phyloP scores from a whole-genome alignment of 768 basidiomycete genomes.

The Calocybe indica region DNA sequence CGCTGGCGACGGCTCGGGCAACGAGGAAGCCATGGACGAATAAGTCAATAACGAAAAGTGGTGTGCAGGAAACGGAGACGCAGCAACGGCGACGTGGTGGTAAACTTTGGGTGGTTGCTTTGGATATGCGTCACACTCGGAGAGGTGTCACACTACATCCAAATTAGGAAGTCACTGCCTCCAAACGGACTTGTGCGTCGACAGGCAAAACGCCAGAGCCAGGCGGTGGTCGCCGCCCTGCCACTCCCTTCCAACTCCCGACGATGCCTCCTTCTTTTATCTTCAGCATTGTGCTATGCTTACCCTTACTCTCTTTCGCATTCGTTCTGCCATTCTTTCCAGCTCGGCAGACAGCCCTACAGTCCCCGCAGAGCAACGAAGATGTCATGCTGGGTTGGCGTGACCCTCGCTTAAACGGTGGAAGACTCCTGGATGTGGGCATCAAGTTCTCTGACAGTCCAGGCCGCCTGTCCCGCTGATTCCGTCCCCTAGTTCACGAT shows the following conservation, averaged over 20 bases:
- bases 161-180: too few relatives aligned
- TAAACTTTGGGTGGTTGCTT: background rate
- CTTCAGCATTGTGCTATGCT: background rate
- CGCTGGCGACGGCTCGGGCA: constrained; percentile 27
- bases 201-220: too few relatives aligned
- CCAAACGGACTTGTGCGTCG: too few relatives aligned
- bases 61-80: background rate
- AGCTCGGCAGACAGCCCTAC: constrained; percentile 3
- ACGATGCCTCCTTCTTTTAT: background rate
- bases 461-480: background rate
- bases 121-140: too few relatives aligned
- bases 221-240: background rate
- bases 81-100: background rate
- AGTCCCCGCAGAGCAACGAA: background rate
- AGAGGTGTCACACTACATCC: too few relatives aligned
- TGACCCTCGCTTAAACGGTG: constrained; percentile 72
- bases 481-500: constrained; percentile 50
- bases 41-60: background rate
- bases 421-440: constrained; percentile 70
- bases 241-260: background rate
- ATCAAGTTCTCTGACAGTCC: background rate
- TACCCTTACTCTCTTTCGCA: background rate
- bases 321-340: background rate
- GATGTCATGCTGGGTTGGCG: constrained; percentile 30
- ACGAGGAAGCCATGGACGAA: constrained; percentile 16